phyloP scores from a whole-genome alignment of 371 early-diverging fungal species.

The Blakeslea trispora region DNA sequence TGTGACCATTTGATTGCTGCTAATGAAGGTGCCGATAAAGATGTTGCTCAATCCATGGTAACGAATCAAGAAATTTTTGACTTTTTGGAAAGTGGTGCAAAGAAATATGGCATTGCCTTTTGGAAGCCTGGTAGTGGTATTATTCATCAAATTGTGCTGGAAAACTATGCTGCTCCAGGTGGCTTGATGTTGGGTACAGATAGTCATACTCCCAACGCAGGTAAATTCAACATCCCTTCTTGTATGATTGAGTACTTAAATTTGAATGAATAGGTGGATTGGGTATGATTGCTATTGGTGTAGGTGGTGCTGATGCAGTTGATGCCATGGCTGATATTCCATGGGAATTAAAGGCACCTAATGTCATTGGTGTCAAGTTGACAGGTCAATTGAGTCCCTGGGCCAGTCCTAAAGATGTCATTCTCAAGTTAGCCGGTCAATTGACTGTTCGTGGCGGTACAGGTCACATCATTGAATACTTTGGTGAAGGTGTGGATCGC shows the following conservation, averaged over 20 bases:
- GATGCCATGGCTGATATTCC: constrained; percentile 94
- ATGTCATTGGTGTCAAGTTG: constrained; percentile 92
- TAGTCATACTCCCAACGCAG: constrained; percentile 77
- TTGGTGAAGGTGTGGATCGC: constrained; percentile 84
- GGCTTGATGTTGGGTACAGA: constrained; percentile 90
- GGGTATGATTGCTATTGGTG: constrained; percentile 92
- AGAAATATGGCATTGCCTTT: constrained; percentile 86
- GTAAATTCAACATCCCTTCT: constrained; percentile 17
- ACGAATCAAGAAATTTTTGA: constrained; percentile 86
- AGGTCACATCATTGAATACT: constrained; percentile 91
- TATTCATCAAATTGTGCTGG: constrained; percentile 92
- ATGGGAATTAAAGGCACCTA: constrained; percentile 94
- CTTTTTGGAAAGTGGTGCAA: constrained; percentile 78
- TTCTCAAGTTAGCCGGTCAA: constrained; percentile 84
- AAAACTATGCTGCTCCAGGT: constrained; percentile 94
- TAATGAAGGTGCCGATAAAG: constrained; percentile 72
- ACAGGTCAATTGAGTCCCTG: constrained; percentile 86
- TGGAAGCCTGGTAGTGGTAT: constrained; percentile 92
- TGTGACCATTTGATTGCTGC: constrained; percentile 94
- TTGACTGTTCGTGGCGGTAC: constrained; percentile 91
- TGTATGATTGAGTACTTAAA: neutral
- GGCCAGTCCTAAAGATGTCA: constrained; percentile 93
- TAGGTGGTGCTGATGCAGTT: constrained; percentile 95
- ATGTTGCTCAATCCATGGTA: constrained; percentile 65
- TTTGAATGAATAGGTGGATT: constrained; percentile 79